Conservation (phyloP, 106 monocot genomes). For the Allium cepa region DNA sequence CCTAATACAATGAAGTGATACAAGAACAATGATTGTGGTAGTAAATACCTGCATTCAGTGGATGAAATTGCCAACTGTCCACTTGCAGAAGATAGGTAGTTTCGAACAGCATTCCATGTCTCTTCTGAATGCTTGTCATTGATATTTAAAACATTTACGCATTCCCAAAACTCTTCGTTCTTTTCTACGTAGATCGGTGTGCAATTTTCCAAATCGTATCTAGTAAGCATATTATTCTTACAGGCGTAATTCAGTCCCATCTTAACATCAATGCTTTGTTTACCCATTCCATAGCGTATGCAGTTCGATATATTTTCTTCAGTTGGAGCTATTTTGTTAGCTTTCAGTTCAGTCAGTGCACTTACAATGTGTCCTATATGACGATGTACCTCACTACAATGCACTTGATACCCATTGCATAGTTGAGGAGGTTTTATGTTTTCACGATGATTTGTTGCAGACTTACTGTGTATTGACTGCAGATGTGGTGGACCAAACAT, state of each 20-base stretch:
- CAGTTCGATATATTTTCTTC: constrained; percentile 62
- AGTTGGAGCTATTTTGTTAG: constrained; percentile 55
- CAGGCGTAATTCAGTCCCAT: constrained; percentile 41
- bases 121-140: constrained; percentile 36
- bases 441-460: too few relatives aligned
- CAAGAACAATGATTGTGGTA: too few relatives aligned
- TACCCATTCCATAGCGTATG: constrained; percentile 39
- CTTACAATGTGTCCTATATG: constrained; percentile 30
- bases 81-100: constrained; percentile 31
- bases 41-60: constrained; percentile 47
- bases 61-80: constrained; percentile 31
- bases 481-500: too few relatives aligned
- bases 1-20: too few relatives aligned
- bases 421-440: too few relatives aligned
- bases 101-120: constrained; percentile 31
- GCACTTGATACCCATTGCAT: constrained; percentile 5
- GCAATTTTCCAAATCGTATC: constrained; percentile 35
- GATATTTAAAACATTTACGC: constrained; percentile 53
- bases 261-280: constrained; percentile 40
- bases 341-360: constrained; percentile 38
- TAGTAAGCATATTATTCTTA: constrained; percentile 28
- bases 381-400: constrained; percentile 7
- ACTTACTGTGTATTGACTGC: too few relatives aligned
- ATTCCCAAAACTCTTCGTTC: constrained; percentile 50
- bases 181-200: constrained; percentile 32